Evolutionary conservation across 371 early-diverging fungal species (phyloP), one percentile per base, ranked within the genome.

Genomic region (Sporodiniella umbellata): DNA sequence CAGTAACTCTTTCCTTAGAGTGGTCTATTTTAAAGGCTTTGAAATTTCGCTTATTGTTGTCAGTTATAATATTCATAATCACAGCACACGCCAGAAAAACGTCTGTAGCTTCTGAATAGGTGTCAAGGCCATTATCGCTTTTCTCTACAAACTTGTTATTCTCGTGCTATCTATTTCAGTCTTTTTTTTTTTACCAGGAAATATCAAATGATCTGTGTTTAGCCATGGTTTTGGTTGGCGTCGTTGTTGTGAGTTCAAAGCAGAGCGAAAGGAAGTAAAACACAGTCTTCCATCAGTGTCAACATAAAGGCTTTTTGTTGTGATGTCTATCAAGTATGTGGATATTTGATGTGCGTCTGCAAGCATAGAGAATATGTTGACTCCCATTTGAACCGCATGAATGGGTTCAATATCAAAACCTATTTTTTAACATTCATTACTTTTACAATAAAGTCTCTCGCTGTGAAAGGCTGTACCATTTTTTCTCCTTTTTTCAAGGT

Each of bases 361-460:
- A 11, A 61, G 11, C n/a, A 51, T 55, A 0, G 56, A 52, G n/a
- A 56, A 61, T 8, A 61, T 4, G 1, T 37, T 38, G 17, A 61
- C 45, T 3, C 33, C 56, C 22, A 56, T 56, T 33, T 61, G 56
- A n/a, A 53, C 25, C 3, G 56, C 8, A 40, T 45, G 30, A 1
- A 56, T 19, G 1, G 48, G 53, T 7, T 47, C 45, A 1, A 56
- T 35, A n/a, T 0, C 18, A 21, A 12, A 0, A 10, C 23, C 43
- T 48, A 22, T 28, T 2, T 42, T 26, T 23, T 14, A 6, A 45
- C 10, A 33, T 7, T 44, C 7, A 26, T 0, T 44, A 8, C 25
- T 22, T 35, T n/a, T 10, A 18, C 22, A n/a, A n/a, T n/a, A n/a
- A n/a, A n/a, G n/a, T 33, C 14, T 50, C 22, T 22, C 37, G 26